Percentiles rank a stretch among this genome's conserved stretches.
Evolutionary conservation across 768 basidiomycete genomes (phyloP).

Genomic region (Trametes sanguinea): DNA sequence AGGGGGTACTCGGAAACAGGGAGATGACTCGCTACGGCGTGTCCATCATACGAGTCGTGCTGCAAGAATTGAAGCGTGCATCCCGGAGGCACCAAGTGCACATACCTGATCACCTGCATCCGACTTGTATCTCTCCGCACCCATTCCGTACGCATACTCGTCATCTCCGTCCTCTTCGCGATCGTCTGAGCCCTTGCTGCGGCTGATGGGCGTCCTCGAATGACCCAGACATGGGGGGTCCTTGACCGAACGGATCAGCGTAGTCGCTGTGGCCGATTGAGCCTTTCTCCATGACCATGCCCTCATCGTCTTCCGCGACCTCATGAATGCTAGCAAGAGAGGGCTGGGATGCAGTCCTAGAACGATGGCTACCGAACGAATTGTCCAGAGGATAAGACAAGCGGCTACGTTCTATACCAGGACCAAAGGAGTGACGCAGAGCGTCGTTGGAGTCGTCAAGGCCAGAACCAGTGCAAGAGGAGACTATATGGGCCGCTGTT

Average conservation of each 20-base stretch:
- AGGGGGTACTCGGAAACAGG: not conserved
- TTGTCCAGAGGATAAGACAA: slow-evolving; percentile 5
- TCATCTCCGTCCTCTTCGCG: slow-evolving; percentile 15
- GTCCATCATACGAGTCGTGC: not conserved
- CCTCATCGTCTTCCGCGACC: slow-evolving; percentile 18
- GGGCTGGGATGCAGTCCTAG: slow-evolving; percentile 20
- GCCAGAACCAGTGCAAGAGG: not conserved
- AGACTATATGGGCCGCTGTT: slow-evolving; percentile 31
- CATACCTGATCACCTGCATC: slow-evolving; percentile 11
- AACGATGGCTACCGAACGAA: slow-evolving; percentile 1
- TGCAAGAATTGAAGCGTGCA: not conserved
- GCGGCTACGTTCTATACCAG: slow-evolving; percentile 1
- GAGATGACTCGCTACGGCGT: slow-evolving; percentile 1
- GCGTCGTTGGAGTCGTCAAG: not conserved
- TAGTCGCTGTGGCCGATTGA: not conserved
- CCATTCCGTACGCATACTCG: slow-evolving; percentile 19
- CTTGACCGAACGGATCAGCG: not conserved
- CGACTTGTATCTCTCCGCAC: slow-evolving; percentile 26
- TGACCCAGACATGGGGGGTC: not conserved
- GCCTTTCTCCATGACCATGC: not conserved
- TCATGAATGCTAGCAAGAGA: slow-evolving; percentile 28
- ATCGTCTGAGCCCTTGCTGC: slow-evolving; percentile 8
- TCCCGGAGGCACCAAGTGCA: not conserved
- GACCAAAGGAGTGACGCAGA: not conserved
- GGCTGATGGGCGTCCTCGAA: not conserved